phyloP scores from a whole-genome alignment of 1,139 yeast species.

The Debaryomycetaceae sp. region DNA sequence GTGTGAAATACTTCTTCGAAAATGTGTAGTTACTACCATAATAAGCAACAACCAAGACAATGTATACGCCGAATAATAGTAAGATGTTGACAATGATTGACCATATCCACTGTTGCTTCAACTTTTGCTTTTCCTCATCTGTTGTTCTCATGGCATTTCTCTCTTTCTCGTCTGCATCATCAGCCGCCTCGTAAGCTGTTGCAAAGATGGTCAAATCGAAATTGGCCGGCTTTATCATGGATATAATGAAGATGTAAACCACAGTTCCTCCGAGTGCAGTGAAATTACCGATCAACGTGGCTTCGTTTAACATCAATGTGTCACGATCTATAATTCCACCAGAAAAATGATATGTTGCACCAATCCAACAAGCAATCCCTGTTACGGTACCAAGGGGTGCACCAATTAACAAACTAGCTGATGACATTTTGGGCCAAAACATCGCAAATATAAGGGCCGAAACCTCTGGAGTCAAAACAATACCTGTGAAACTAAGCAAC shows the following conservation, averaged over 20 bases:
- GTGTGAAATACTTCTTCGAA: conserved; percentile 59
- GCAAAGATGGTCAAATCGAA: conserved; percentile 19
- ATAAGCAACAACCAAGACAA: conserved; percentile 9
- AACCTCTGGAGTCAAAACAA: conserved; percentile 31
- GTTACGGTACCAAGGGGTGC: conserved; percentile 45
- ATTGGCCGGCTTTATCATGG: conserved; percentile 25
- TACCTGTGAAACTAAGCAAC: conserved; percentile 29
- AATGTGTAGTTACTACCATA: conserved; percentile 5
- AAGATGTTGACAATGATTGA: conserved; percentile 19
- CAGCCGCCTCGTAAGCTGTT: conserved; percentile 22
- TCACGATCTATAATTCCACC: conserved; percentile 18
- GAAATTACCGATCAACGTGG: conserved; percentile 34
- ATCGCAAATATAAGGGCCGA: conserved; percentile 28
- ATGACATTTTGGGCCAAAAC: conserved; percentile 50
- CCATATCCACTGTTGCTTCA: conserved; percentile 20
- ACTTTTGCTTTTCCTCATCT: conserved; percentile 14
- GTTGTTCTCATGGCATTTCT: conserved; percentile 17
- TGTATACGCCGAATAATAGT: conserved; percentile 23
- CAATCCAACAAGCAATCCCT: conserved; percentile 50
- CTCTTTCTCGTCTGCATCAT: conserved; percentile 31
- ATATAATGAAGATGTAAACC: conserved; percentile 19
- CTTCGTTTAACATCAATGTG: conserved; percentile 23
- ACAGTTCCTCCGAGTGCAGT: conserved; percentile 23
- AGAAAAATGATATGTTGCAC: conserved; percentile 17
- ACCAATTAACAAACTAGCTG: conserved; percentile 36